These are phyloP conservation scores for Lasiodiplodia citricola DNA, from an alignment of 2,329 filamentous ascomycete species.

Conservation along the genomic window DNA sequence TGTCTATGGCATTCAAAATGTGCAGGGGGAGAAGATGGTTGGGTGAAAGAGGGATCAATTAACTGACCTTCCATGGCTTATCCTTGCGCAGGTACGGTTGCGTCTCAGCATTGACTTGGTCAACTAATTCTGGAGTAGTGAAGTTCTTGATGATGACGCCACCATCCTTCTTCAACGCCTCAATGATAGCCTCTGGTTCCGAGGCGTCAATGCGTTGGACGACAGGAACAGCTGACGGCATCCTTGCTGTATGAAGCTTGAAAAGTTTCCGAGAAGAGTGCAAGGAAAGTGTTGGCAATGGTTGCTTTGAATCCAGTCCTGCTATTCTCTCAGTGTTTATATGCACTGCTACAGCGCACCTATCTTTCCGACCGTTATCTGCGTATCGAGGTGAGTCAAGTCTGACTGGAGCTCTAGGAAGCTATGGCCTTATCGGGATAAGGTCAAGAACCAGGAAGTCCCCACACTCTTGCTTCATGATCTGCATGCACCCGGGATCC, in stretches of 20 bases:
- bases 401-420: not conserved
- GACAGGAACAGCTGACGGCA: constrained; percentile 15
- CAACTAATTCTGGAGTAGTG: constrained; percentile 38
- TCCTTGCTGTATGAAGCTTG: not conserved
- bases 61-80: constrained; percentile 33
- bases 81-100: constrained; percentile 35
- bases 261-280: not conserved
- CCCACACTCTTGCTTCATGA: not conserved
- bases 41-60: not conserved
- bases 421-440: not conserved
- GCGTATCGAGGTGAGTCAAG: not conserved
- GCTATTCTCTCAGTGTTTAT: not conserved
- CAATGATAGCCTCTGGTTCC: constrained; percentile 13
- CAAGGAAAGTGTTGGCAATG: not conserved
- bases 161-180: constrained; percentile 38
- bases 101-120: constrained; percentile 46
- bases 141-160: constrained; percentile 48
- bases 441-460: not conserved
- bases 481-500: not conserved
- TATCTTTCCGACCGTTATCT: not conserved
- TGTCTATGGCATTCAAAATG: too few species aligned
- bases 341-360: not conserved
- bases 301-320: not conserved
- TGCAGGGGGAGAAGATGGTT: not conserved
- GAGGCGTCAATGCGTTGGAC: constrained; percentile 9